Evolutionary conservation across 306 rosid species (phyloP).

Genomic region (Fragaria vesca): DNA sequence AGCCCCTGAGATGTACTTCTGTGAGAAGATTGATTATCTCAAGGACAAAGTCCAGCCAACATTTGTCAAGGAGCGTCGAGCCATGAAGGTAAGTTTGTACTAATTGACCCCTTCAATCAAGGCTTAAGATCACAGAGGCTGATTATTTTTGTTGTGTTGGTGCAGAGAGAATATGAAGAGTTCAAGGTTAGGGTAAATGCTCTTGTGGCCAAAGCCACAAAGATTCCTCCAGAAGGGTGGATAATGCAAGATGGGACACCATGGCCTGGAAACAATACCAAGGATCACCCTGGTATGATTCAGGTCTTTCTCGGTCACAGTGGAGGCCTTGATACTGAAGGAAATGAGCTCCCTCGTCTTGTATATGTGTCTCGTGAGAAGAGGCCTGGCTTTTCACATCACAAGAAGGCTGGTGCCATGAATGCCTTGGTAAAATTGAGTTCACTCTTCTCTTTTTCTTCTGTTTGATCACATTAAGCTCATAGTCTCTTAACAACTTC

Average conservation of each 20-base stretch:
- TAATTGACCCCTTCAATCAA: not conserved
- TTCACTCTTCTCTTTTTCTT: slow-evolving; percentile 18
- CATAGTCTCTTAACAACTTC: not conserved
- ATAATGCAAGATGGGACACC: slow-evolving; percentile 99
- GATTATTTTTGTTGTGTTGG: slow-evolving; percentile 18
- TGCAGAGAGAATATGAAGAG: slow-evolving; percentile 93
- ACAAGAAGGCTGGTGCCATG: slow-evolving; percentile 99
- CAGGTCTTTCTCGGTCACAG: slow-evolving; percentile 95
- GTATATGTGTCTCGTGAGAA: slow-evolving; percentile 94
- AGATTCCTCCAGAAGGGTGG: slow-evolving; percentile 93
- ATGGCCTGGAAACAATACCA: slow-evolving; percentile 96
- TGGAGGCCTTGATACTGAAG: slow-evolving; percentile 88
- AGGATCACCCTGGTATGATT: slow-evolving; percentile 97
- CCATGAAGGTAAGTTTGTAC: slow-evolving; percentile 70
- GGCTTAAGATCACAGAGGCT: not conserved
- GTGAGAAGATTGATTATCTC: slow-evolving; percentile 85
- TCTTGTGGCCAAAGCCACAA: slow-evolving; percentile 87
- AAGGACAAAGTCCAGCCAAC: slow-evolving; percentile 98
- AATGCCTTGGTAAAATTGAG: slow-evolving; percentile 66
- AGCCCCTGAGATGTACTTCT: slow-evolving; percentile 89
- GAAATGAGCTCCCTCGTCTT: slow-evolving; percentile 90
- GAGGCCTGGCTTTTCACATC: slow-evolving; percentile 90
- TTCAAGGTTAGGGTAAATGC: slow-evolving; percentile 87
- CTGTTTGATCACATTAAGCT: slow-evolving; percentile 8
- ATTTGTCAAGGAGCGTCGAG: slow-evolving; percentile 88